A percentile compares a stretch with the other conserved stretches of the same genome.
Conservation (phyloP, 2,329 filamentous ascomycete species). For the Ophiocordyceps camponoti-saundersi region DNA sequence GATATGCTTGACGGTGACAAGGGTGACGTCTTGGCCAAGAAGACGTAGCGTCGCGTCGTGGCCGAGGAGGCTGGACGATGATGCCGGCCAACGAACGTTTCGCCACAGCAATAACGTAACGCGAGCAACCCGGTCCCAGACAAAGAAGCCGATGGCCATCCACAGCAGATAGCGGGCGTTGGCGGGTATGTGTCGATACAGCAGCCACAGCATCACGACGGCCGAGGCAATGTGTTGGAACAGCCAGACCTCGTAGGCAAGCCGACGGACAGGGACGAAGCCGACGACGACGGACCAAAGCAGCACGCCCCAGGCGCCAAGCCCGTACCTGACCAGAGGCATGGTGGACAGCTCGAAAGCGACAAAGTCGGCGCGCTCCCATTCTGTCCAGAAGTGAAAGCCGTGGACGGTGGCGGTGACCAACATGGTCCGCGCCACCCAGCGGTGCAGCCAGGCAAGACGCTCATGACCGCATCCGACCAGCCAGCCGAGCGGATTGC, state of each 20-base stretch:
- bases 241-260: slow-evolving; percentile 54
- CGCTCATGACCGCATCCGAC: slow-evolving; percentile 50
- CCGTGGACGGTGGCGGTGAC: slow-evolving; percentile 53
- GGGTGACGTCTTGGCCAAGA: slow-evolving; percentile 33
- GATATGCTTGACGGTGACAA: slow-evolving; percentile 41
- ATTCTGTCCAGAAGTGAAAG: slow-evolving; percentile 50
- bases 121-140: slow-evolving; percentile 42
- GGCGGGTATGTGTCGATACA: slow-evolving; percentile 45
- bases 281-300: slow-evolving; percentile 49
- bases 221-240: slow-evolving; percentile 49
- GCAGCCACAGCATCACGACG: slow-evolving; percentile 41
- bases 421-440: slow-evolving; percentile 53
- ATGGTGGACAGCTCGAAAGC: slow-evolving; percentile 41
- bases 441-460: slow-evolving; percentile 58
- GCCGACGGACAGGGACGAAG: slow-evolving; percentile 44
- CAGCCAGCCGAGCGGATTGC: slow-evolving; percentile 40
- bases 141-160: slow-evolving; percentile 45
- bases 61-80: slow-evolving; percentile 21
- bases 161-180: slow-evolving; percentile 46
- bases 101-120: slow-evolving; percentile 29
- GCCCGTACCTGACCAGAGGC: slow-evolving; percentile 47
- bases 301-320: slow-evolving; percentile 49
- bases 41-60: slow-evolving; percentile 31
- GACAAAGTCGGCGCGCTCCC: slow-evolving; percentile 42
- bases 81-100: slow-evolving; percentile 26